phyloP scores from a whole-genome alignment of 1,139 yeast genomes.

The Blastobotrys indianensis region DNA sequence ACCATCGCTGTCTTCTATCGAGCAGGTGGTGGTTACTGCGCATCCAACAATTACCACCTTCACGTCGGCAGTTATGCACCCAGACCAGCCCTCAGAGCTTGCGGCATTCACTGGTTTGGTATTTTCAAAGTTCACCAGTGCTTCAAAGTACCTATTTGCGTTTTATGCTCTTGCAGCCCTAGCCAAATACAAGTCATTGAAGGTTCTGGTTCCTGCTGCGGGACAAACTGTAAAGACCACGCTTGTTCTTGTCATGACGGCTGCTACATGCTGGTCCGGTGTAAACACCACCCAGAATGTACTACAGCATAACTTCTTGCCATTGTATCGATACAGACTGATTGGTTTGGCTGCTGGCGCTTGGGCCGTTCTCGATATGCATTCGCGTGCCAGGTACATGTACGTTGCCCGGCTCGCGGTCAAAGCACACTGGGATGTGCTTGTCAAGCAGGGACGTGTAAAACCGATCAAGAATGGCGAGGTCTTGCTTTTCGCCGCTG shows the following conservation, averaged over 20 bases:
- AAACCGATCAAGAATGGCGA: slow-evolving; percentile 31
- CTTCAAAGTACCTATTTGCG: slow-evolving; percentile 31
- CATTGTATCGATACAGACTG: slow-evolving; percentile 33
- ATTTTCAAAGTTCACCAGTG: slow-evolving; percentile 24
- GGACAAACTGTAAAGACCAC: slow-evolving; percentile 31
- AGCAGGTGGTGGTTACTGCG: slow-evolving; percentile 33
- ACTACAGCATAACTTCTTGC: slow-evolving; percentile 29
- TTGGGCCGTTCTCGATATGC: slow-evolving; percentile 37
- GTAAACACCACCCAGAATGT: slow-evolving; percentile 33
- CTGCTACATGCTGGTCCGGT: slow-evolving; percentile 39
- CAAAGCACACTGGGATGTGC: slow-evolving; percentile 34
- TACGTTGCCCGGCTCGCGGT: slow-evolving; percentile 35
- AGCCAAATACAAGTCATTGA: slow-evolving; percentile 11
- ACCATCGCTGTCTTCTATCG: slow-evolving; percentile 24
- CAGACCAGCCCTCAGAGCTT: slow-evolving; percentile 30
- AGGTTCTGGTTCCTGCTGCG: slow-evolving; percentile 18
- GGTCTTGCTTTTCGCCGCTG: slow-evolving; percentile 30
- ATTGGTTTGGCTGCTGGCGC: slow-evolving; percentile 39
- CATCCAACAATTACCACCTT: slow-evolving; percentile 35
- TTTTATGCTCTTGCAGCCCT: slow-evolving; percentile 27
- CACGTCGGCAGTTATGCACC: slow-evolving; percentile 37
- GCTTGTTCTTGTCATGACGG: slow-evolving; percentile 33
- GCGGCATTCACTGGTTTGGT: slow-evolving; percentile 27
- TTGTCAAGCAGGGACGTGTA: slow-evolving; percentile 26
- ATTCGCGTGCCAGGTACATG: slow-evolving; percentile 34